Base-by-base conservation (phyloP, 495 filamentous ascomycete genomes). In the Penicillium antarcticum region DNA sequence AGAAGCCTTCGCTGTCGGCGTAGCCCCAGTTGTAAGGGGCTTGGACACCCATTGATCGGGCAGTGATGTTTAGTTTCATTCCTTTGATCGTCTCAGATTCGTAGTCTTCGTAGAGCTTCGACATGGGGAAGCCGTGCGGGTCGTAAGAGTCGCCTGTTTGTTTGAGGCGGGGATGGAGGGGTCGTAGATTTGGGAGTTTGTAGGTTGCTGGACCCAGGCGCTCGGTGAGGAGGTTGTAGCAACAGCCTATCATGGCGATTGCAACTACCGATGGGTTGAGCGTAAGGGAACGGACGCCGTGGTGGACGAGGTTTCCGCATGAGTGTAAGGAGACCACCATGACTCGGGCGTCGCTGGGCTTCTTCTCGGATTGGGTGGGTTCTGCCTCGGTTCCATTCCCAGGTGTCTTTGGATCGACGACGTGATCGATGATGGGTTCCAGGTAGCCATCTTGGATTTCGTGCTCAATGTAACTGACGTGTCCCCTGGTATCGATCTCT, bases 321-420 rank as follows among this genome's bases (percentile, higher is more conserved):
- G 92, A 96, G 66, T 98, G 94, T 41, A 98, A 87, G 0, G 94
- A 97, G 2, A 96, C 85, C 18, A 95, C 86, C 83, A 97, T 89
- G 29, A 96, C 72, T 26, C 74, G 77, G 3, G 71, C 58, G 32
- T 75, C 61, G 36, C 34, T 56, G 11, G 52, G 45, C 48, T 57
- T 47, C 39, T 59, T 38, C 8, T 46, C 39, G 17, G 56, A 19
- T 19, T 60, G 34, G 1, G 38, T 14, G 23, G 44, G 34, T 6
- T 56, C 57, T n/a, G 51, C 32, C 8, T 31, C 31, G 8, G 51
- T 55, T 26, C 42, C 49, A 5, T 52, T 45, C 11, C 45, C 43
- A 6, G 39, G 16, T 11, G 34, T 39, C 11, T 56, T 48, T 13
- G 66, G 52, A 10, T 63, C 50, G 29, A 71, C 76, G 51, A 96